phyloP scores from a whole-genome alignment of 768 basidiomycete genomes.

The Tricholoma terreum region DNA sequence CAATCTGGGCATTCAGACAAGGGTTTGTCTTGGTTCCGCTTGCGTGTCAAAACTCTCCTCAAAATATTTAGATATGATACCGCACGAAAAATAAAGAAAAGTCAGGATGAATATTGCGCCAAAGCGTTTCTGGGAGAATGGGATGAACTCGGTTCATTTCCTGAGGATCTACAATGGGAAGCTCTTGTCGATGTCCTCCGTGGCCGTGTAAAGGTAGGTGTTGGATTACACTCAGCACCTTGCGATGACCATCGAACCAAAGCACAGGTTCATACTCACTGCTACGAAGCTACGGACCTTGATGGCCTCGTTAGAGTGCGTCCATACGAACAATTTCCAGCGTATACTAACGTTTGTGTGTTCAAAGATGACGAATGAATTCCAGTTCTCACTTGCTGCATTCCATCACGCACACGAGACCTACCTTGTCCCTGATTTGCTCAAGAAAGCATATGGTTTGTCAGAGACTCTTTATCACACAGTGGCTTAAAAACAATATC shows the following conservation, averaged over 20 bases:
- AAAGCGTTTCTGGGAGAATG: slow-evolving; percentile 45
- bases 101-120: slow-evolving; percentile 67
- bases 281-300: slow-evolving; percentile 63
- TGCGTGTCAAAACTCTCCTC: neutral
- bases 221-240: neutral
- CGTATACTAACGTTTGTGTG: neutral
- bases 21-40: slow-evolving; percentile 37
- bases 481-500: neutral
- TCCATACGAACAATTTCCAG: neutral
- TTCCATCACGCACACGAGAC: slow-evolving; percentile 82
- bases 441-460: slow-evolving; percentile 68
- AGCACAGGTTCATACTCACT: slow-evolving; percentile 50
- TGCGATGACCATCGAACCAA: neutral
- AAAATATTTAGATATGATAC: slow-evolving; percentile 48
- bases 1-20: slow-evolving; percentile 63
- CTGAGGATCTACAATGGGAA: slow-evolving; percentile 75
- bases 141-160: slow-evolving; percentile 53
- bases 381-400: slow-evolving; percentile 72
- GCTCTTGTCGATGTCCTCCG: slow-evolving; percentile 73
- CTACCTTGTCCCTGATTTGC: slow-evolving; percentile 72
- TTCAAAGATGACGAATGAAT: slow-evolving; percentile 75
- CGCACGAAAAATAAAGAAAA: slow-evolving; percentile 60
- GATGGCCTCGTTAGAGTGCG: slow-evolving; percentile 68
- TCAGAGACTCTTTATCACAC: slow-evolving; percentile 2
- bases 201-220: slow-evolving; percentile 68